Conservation (phyloP, 495 filamentous ascomycete genomes). For the Daldinia decipiens region DNA sequence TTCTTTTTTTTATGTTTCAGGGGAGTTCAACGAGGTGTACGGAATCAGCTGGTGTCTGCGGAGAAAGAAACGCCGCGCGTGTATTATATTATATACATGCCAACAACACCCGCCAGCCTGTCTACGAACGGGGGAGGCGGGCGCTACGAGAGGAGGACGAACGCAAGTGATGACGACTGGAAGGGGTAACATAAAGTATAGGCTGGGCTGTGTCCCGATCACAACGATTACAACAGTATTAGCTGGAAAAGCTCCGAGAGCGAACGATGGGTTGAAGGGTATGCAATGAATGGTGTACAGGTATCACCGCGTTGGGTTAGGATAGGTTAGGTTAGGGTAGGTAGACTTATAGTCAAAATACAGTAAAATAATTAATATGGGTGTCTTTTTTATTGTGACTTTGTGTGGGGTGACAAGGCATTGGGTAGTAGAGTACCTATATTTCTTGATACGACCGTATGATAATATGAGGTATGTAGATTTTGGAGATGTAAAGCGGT, state of each 20-base stretch:
- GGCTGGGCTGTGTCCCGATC: constrained; percentile 10
- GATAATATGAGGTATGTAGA: too few species aligned
- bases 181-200: constrained; percentile 12
- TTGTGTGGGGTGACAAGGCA: too few species aligned
- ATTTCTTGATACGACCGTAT: too few species aligned
- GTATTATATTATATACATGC: constrained; percentile 39
- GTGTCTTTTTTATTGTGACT: not conserved
- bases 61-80: constrained; percentile 30
- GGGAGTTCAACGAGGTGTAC: constrained; percentile 30
- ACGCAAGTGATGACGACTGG: constrained; percentile 37
- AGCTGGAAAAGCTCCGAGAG: constrained; percentile 15
- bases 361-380: constrained; percentile 34
- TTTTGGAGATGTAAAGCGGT: too few species aligned
- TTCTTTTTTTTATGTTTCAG: constrained; percentile 9
- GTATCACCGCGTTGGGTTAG: constrained; percentile 37
- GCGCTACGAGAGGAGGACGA: constrained; percentile 32
- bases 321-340: too few species aligned
- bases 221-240: not conserved
- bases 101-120: constrained; percentile 7
- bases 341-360: constrained; percentile 38
- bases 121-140: constrained; percentile 4
- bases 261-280: not conserved
- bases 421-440: too few species aligned
- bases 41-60: constrained; percentile 27
- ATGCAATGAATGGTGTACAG: constrained; percentile 34